Evolutionary conservation across 78 protist genomes (phyloP).

Genomic region (Planoprotostelium fungivorum): DNA sequence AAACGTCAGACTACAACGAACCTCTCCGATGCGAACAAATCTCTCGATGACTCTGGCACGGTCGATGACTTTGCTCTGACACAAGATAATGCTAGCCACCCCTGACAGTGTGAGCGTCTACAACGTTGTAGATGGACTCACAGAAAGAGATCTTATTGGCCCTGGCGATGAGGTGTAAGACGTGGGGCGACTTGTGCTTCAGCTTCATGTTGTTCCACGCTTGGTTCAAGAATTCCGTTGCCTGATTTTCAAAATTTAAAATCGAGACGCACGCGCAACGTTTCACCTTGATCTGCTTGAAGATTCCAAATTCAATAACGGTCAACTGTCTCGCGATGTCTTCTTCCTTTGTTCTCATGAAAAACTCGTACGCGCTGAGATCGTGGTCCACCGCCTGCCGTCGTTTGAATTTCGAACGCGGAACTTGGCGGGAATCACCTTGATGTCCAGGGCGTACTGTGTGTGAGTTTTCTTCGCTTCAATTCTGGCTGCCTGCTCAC

Average conservation of each 20-base stretch:
- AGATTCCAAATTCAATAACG: conserved; percentile 44
- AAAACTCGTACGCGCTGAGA: not conserved
- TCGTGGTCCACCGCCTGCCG: conserved; percentile 11
- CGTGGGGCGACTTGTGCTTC: conserved; percentile 65
- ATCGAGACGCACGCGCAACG: not conserved
- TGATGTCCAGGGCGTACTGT: conserved; percentile 29
- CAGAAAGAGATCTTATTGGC: conserved; percentile 54
- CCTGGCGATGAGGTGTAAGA: conserved; percentile 27
- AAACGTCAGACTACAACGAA: not conserved
- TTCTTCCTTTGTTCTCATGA: conserved; percentile 29
- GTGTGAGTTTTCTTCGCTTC: not conserved
- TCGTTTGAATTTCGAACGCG: not conserved
- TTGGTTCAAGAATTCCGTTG: conserved; percentile 62
- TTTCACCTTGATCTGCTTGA: conserved; percentile 35
- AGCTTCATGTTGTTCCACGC: conserved; percentile 72
- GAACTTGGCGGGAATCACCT: conserved; percentile 10
- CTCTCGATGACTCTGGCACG: conserved; percentile 42
- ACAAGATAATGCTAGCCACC: conserved; percentile 52
- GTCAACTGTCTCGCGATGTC: conserved; percentile 73
- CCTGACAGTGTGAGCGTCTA: conserved; percentile 17
- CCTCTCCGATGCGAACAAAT: conserved; percentile 55
- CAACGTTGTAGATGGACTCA: not conserved
- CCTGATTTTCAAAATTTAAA: conserved; percentile 16
- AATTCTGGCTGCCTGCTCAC: not conserved
- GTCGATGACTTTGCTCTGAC: conserved; percentile 27